These are phyloP conservation scores for Zygoascus ofunaensis DNA, from an alignment of 805 yeast genomes.

Conservation along the genomic window DNA sequence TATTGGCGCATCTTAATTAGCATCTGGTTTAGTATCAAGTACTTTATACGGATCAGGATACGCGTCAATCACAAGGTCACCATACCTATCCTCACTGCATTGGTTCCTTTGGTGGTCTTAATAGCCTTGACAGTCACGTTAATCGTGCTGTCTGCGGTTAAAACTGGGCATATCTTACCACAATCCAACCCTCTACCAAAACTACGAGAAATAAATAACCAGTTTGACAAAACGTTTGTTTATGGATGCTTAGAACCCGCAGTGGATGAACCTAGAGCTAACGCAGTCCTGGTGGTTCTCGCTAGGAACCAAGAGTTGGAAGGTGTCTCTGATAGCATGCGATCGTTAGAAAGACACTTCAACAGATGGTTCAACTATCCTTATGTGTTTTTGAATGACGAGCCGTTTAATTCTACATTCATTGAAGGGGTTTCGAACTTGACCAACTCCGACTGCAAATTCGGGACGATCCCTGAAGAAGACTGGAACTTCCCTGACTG, in stretches of 20 bases:
- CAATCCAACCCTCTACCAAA: constrained; percentile 7
- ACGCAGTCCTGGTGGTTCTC: constrained; percentile 77
- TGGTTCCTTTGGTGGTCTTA: constrained; percentile 1
- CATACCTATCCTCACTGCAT: constrained; percentile 8
- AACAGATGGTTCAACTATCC: constrained; percentile 93
- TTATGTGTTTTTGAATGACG: constrained; percentile 82
- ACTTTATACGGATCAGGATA: constrained; percentile 9
- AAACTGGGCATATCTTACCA: constrained; percentile 5
- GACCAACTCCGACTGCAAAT: constrained; percentile 56
- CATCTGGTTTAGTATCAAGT: neutral
- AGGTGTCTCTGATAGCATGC: constrained; percentile 67
- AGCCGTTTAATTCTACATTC: constrained; percentile 59
- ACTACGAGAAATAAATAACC: constrained; percentile 9
- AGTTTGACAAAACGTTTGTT: constrained; percentile 39
- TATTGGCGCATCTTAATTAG: neutral
- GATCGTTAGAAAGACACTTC: constrained; percentile 74
- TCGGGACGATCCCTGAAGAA: constrained; percentile 51
- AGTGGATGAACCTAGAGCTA: constrained; percentile 45
- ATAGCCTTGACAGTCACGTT: neutral
- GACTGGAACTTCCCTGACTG: constrained; percentile 65
- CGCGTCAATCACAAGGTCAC: constrained; percentile 11
- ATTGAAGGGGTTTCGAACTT: constrained; percentile 40
- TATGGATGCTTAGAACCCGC: constrained; percentile 46
- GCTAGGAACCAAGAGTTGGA: constrained; percentile 73
- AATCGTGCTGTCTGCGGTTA: neutral